Conservation (phyloP, 768 basidiomycete species). For the Baorangia bicolor region DNA sequence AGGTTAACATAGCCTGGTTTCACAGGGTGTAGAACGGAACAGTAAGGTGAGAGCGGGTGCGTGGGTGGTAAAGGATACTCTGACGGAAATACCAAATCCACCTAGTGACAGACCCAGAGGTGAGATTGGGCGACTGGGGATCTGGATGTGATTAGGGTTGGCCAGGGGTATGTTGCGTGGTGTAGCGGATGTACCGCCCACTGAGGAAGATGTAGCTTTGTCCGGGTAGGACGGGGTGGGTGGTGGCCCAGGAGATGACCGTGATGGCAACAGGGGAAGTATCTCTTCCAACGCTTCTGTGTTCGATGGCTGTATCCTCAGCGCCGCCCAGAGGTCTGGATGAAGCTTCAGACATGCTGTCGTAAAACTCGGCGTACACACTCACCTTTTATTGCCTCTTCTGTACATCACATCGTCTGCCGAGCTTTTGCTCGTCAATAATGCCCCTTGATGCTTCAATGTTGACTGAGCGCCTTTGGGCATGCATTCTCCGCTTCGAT, state of each 20-base stretch:
- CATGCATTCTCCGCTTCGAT: slow-evolving; percentile 71
- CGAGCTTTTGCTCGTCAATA: slow-evolving; percentile 68
- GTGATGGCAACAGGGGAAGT: slow-evolving; percentile 37
- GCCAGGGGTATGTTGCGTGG: slow-evolving; percentile 10
- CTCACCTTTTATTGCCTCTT: too few relatives aligned
- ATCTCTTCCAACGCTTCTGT: too few relatives aligned
- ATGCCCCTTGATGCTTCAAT: slow-evolving; percentile 65
- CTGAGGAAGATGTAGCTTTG: slow-evolving; percentile 31
- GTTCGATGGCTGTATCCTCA: too few relatives aligned
- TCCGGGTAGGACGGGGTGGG: slow-evolving; percentile 8
- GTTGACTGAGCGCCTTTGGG: slow-evolving; percentile 59
- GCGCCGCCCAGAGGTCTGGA: slow-evolving; percentile 59
- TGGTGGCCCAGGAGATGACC: slow-evolving; percentile 6
- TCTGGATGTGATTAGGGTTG: slow-evolving; percentile 34
- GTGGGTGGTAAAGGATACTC: too few relatives aligned
- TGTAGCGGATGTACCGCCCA: slow-evolving; percentile 15
- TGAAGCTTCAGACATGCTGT: slow-evolving; percentile 6
- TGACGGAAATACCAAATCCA: too few relatives aligned
- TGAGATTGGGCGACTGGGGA: too few relatives aligned
- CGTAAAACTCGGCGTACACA: too few relatives aligned
- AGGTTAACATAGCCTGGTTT: too few relatives aligned
- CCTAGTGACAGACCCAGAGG: too few relatives aligned
- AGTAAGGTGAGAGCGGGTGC: too few relatives aligned
- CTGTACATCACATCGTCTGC: slow-evolving; percentile 53
- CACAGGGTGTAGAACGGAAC: too few relatives aligned